Conservation (phyloP, 345 rosid species). For the Gossypium stocksii region DNA sequence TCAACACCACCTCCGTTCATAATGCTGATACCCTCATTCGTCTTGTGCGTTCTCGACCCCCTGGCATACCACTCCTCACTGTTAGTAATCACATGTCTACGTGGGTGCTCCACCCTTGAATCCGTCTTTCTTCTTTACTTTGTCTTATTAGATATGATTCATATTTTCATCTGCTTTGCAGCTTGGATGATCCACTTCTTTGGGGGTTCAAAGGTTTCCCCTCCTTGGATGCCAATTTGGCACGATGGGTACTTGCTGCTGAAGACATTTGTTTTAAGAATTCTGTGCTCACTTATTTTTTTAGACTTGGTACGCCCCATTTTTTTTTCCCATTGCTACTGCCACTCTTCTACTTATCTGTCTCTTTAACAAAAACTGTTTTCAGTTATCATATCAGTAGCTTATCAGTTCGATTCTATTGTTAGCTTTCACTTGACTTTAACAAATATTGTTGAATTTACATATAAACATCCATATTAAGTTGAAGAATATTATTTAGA, state of each 20-base stretch:
- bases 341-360: background rate
- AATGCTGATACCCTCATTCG: slow-evolving; percentile 65
- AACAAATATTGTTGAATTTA: background rate
- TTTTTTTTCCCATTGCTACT: background rate
- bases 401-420: background rate
- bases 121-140: slow-evolving; percentile 3
- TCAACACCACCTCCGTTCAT: slow-evolving; percentile 68
- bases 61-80: slow-evolving; percentile 76
- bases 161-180: slow-evolving; percentile 20
- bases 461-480: background rate
- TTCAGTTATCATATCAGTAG: background rate
- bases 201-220: slow-evolving; percentile 96
- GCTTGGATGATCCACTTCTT: slow-evolving; percentile 86
- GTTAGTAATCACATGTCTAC: slow-evolving; percentile 99
- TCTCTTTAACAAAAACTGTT: background rate
- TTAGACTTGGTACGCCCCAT: slow-evolving; percentile 55
- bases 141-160: background rate
- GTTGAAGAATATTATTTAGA: background rate
- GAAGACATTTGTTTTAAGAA: slow-evolving; percentile 90
- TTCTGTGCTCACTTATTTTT: slow-evolving; percentile 51
- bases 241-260: slow-evolving; percentile 89
- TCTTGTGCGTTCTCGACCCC: slow-evolving; percentile 71
- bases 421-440: background rate
- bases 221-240: slow-evolving; percentile 43
- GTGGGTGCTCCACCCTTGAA: slow-evolving; percentile 32